Conservation (phyloP, 352 stramenopile genomes). For the Phytopythium boreale region DNA sequence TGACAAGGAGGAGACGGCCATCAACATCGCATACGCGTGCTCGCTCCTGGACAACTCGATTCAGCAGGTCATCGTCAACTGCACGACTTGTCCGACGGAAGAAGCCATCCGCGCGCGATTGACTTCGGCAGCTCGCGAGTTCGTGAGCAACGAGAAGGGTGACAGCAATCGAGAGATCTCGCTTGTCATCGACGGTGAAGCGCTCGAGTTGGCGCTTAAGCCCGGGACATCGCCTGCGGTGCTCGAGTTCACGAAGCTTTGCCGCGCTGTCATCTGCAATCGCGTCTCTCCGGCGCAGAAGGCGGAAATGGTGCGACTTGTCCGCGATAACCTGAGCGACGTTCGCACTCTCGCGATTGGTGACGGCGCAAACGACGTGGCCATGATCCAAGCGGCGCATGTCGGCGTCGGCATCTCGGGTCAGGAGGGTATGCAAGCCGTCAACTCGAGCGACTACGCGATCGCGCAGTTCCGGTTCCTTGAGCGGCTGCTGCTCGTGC, state of each 20-base stretch:
- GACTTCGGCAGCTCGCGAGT: constrained; percentile 40
- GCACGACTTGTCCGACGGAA: constrained; percentile 60
- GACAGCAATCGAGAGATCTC: constrained; percentile 43
- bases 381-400: constrained; percentile 93
- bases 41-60: constrained; percentile 85
- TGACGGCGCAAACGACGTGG: constrained; percentile 93
- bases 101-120: constrained; percentile 63
- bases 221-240: constrained; percentile 48
- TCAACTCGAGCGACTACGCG: constrained; percentile 93
- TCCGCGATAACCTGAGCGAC: constrained; percentile 52
- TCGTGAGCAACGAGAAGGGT: constrained; percentile 36
- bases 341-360: constrained; percentile 86
- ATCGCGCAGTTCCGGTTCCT: constrained; percentile 94
- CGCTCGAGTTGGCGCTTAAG: constrained; percentile 55
- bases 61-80: constrained; percentile 72
- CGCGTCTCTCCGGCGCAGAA: constrained; percentile 86
- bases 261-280: constrained; percentile 82
- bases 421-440: constrained; percentile 93
- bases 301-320: constrained; percentile 72
- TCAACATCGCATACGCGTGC: constrained; percentile 96
- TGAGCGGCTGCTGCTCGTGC: constrained; percentile 86
- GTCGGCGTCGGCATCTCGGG: constrained; percentile 93
- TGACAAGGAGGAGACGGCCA: constrained; percentile 97
- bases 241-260: constrained; percentile 61
- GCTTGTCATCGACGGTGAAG: constrained; percentile 73